Conservation (phyloP, 352 stramenopile species). For the Pythium oligandrum region DNA sequence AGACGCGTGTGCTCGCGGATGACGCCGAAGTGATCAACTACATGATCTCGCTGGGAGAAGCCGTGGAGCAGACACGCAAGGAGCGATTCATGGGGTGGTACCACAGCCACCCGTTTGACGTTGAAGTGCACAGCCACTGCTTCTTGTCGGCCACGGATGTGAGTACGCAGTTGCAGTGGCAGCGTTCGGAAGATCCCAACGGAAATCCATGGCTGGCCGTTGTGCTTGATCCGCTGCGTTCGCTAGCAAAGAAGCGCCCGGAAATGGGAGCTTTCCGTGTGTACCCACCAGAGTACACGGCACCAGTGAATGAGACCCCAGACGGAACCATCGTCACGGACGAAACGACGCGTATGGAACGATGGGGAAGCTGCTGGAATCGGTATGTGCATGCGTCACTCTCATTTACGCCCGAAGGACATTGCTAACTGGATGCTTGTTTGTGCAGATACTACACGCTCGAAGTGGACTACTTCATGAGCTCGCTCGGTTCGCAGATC, state of each 20-base stretch:
- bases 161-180: conserved; percentile 97
- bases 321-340: conserved; percentile 93
- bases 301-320: conserved; percentile 91
- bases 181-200: conserved; percentile 94
- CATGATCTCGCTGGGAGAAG: conserved; percentile 98
- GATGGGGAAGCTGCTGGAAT: conserved; percentile 96
- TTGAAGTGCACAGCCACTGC: conserved; percentile 95
- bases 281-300: conserved; percentile 95
- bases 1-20: conserved; percentile 95
- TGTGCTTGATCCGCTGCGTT: conserved; percentile 96
- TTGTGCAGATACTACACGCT: conserved; percentile 89
- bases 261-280: conserved; percentile 97
- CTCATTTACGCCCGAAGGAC: not conserved
- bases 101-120: conserved; percentile 98
- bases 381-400: conserved; percentile 27
- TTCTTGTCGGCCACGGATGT: conserved; percentile 98
- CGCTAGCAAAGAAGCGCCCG: conserved; percentile 88
- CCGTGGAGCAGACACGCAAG: conserved; percentile 91
- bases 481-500: conserved; percentile 84
- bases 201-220: conserved; percentile 97
- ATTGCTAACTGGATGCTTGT: not conserved
- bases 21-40: conserved; percentile 98
- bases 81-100: conserved; percentile 99
- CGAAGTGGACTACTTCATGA: conserved; percentile 98
- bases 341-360: conserved; percentile 91